A percentile compares a stretch with the other conserved stretches of the same genome.
phyloP scores from a whole-genome alignment of 768 basidiomycete genomes.

The Phylloporus sp. region DNA sequence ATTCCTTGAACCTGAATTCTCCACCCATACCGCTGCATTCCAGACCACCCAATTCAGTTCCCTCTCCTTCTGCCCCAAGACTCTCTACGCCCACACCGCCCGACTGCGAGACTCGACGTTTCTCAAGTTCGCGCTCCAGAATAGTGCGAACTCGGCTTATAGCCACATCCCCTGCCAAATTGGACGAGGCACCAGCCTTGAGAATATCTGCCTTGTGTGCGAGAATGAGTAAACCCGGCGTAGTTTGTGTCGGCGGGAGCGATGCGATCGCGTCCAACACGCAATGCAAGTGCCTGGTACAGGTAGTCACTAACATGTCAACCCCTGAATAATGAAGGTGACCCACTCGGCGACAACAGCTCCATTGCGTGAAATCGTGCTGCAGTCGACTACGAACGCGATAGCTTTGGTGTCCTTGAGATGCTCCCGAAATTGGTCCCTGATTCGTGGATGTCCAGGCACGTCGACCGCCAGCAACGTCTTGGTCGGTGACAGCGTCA shows the following conservation, averaged over 20 bases:
- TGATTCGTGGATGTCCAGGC: slow-evolving; percentile 80
- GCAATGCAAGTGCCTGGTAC: slow-evolving; percentile 62
- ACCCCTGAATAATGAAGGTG: neutral
- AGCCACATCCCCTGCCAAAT: slow-evolving; percentile 43
- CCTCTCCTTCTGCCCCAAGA: slow-evolving; percentile 63
- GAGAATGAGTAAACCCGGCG: slow-evolving; percentile 60
- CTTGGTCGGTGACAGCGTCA: slow-evolving; percentile 41
- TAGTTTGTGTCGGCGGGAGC: slow-evolving; percentile 61
- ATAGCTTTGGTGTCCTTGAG: slow-evolving; percentile 58
- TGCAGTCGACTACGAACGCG: slow-evolving; percentile 77
- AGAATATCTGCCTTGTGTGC: slow-evolving; percentile 77
- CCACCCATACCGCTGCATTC: slow-evolving; percentile 57
- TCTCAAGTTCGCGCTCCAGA: slow-evolving; percentile 81
- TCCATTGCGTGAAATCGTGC: slow-evolving; percentile 71
- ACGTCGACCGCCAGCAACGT: slow-evolving; percentile 61
- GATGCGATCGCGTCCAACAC: slow-evolving; percentile 66
- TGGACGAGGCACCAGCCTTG: slow-evolving; percentile 38
- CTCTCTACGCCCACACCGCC: slow-evolving; percentile 69
- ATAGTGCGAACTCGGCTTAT: slow-evolving; percentile 68
- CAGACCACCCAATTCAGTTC: slow-evolving; percentile 65
- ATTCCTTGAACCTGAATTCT: slow-evolving; percentile 67
- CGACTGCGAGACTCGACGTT: slow-evolving; percentile 58
- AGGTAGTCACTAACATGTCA: slow-evolving; percentile 1
- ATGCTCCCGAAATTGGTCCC: slow-evolving; percentile 67
- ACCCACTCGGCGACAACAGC: slow-evolving; percentile 76